phyloP scores from a whole-genome alignment of 108 stramenopile species.

The Phaeodactylum tricornutum region DNA sequence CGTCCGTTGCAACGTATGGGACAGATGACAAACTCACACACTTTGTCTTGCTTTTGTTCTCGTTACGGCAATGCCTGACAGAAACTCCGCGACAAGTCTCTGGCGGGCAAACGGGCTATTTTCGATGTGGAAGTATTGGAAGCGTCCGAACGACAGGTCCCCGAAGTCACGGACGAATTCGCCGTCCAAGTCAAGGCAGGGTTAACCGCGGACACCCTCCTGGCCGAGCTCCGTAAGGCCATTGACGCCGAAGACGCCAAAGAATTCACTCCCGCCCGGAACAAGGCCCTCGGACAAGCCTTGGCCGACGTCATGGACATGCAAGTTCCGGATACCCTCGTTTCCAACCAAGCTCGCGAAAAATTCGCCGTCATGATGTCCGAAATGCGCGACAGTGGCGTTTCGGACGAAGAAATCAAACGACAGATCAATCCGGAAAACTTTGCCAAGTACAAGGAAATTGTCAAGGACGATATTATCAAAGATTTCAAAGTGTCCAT shows the following conservation, averaged over 20 bases:
- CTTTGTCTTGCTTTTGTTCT: too few species aligned
- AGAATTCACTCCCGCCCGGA: slow-evolving; percentile 69
- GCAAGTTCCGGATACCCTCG: slow-evolving; percentile 84
- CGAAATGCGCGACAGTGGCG: slow-evolving; percentile 82
- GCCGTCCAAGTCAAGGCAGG: slow-evolving; percentile 74
- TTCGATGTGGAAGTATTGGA: slow-evolving; percentile 82
- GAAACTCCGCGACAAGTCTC: slow-evolving; percentile 71
- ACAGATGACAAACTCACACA: too few species aligned
- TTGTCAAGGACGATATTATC: slow-evolving; percentile 62
- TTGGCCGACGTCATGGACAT: slow-evolving; percentile 64
- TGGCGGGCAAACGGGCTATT: slow-evolving; percentile 83
- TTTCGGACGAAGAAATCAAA: slow-evolving; percentile 85
- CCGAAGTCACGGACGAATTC: slow-evolving; percentile 86
- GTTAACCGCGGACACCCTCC: slow-evolving; percentile 63
- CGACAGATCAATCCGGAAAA: slow-evolving; percentile 85
- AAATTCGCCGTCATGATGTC: slow-evolving; percentile 96
- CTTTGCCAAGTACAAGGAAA: slow-evolving; percentile 91
- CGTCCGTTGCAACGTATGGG: too few species aligned
- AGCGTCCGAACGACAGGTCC: slow-evolving; percentile 61
- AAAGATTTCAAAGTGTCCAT: slow-evolving; percentile 77
- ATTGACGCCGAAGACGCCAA: slow-evolving; percentile 81
- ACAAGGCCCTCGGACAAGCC: slow-evolving; percentile 67
- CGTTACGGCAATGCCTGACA: too few species aligned
- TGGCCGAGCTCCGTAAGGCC: slow-evolving; percentile 77
- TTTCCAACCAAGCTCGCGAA: slow-evolving; percentile 86